Evolutionary conservation across 495 filamentous ascomycete genomes (phyloP).

Genomic region (Xylaria palmicola): DNA sequence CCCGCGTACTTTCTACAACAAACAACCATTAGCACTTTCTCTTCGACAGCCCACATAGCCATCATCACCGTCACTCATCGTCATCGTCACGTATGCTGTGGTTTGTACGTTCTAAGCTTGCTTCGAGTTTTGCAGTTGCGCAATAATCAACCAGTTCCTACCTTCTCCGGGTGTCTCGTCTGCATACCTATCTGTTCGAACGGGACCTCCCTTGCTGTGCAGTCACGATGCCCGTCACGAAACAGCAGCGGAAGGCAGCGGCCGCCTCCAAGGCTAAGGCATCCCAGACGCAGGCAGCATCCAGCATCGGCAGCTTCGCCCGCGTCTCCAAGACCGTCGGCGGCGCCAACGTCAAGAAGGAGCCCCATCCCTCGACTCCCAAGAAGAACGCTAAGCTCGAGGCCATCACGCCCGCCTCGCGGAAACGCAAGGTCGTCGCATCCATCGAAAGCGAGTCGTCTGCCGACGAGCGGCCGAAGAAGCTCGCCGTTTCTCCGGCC

Average conservation of each 20-base stretch:
- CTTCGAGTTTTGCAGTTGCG: neutral
- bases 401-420: constrained; percentile 26
- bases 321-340: constrained; percentile 36
- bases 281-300: constrained; percentile 19
- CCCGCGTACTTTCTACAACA: neutral
- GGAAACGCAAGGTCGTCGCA: constrained; percentile 28
- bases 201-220: neutral
- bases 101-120: neutral
- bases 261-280: constrained; percentile 17
- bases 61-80: neutral
- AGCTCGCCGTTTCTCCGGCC: constrained; percentile 8
- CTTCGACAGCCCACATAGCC: neutral
- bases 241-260: constrained; percentile 26
- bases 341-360: constrained; percentile 29
- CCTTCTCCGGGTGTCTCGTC: neutral
- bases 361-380: constrained; percentile 15
- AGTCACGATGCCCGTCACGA: constrained; percentile 20
- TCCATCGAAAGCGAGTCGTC: constrained; percentile 25
- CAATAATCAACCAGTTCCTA: neutral
- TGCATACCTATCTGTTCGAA: neutral
- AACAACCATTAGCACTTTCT: constrained; percentile 1
- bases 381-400: constrained; percentile 23
- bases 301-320: constrained; percentile 36
- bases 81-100: neutral
- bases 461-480: constrained; percentile 24